phyloP scores from a whole-genome alignment of 2,329 filamentous ascomycete genomes.

The Tolypocladium capitatum region DNA sequence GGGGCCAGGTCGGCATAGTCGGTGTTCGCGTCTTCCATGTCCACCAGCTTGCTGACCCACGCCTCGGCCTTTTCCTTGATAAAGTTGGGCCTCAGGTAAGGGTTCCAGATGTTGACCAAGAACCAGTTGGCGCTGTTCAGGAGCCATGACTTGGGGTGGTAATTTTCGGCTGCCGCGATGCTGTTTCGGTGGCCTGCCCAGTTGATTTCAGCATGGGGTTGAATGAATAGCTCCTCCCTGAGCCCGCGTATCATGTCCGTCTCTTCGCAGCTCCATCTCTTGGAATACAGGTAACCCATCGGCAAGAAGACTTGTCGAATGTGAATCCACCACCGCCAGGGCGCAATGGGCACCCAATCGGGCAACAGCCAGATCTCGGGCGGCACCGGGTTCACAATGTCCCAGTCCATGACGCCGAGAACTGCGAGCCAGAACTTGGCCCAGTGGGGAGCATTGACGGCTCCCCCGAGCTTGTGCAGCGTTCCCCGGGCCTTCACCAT shows the following conservation, averaged over 20 bases:
- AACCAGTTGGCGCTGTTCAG: conserved; percentile 69
- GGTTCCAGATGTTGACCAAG: conserved; percentile 67
- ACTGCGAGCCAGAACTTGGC: conserved; percentile 91
- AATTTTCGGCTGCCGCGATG: conserved; percentile 72
- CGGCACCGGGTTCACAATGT: conserved; percentile 86
- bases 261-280: conserved; percentile 62
- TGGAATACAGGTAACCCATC: conserved; percentile 84
- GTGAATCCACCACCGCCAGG: conserved; percentile 97
- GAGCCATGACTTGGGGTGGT: conserved; percentile 80
- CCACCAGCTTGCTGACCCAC: conserved; percentile 70
- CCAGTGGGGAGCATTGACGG: conserved; percentile 80
- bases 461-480: conserved; percentile 76
- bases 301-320: conserved; percentile 93
- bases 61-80: conserved; percentile 62
- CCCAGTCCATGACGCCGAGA: conserved; percentile 74
- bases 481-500: conserved; percentile 76
- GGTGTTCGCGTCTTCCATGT: conserved; percentile 89
- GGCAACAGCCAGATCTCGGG: conserved; percentile 89
- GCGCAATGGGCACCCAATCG: conserved; percentile 79
- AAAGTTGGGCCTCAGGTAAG: conserved; percentile 54
- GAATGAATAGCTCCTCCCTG: conserved; percentile 68
- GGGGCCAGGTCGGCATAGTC: conserved; percentile 77
- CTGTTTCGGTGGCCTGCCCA: conserved; percentile 70
- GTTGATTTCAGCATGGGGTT: conserved; percentile 65
- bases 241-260: conserved; percentile 61